phyloP scores from a whole-genome alignment of 345 rosid genomes.

The Xanthoceras sorbifolium region DNA sequence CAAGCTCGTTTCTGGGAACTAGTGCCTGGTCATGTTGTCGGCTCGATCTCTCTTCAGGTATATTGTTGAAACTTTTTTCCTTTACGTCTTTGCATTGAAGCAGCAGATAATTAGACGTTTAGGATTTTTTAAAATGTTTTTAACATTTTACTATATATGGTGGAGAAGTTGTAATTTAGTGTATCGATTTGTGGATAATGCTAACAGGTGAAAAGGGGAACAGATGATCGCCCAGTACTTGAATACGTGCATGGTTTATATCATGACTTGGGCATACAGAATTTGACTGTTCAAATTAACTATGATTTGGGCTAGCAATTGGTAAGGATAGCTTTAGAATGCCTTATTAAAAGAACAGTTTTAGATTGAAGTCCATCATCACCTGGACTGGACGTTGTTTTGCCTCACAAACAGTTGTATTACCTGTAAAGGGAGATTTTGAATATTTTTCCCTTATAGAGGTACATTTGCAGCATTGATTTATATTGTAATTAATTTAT shows the following conservation, averaged over 20 bases:
- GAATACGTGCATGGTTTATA: conserved; percentile 65
- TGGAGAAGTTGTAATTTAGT: conserved; percentile 2
- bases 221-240: conserved; percentile 56
- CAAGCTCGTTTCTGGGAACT: conserved; percentile 94
- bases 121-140: neutral
- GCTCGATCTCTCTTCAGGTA: conserved; percentile 82
- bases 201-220: conserved; percentile 64
- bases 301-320: conserved; percentile 13
- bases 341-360: neutral
- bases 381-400: neutral
- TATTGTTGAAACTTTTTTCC: neutral
- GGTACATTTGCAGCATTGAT: neutral
- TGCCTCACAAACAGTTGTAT: conserved; percentile 2
- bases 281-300: conserved; percentile 79
- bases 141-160: neutral
- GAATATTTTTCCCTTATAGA: neutral
- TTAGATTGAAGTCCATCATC: conserved; percentile 1
- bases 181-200: conserved; percentile 4
- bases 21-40: conserved; percentile 89
- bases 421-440: conserved; percentile 2
- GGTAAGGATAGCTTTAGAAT: conserved; percentile 13
- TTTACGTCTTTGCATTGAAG: neutral
- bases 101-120: neutral
- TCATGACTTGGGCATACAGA: conserved; percentile 84
- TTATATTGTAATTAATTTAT: conserved; percentile 2